Evolutionary conservation across 805 yeast species (phyloP).

Genomic region (Pichia nakasei): DNA sequence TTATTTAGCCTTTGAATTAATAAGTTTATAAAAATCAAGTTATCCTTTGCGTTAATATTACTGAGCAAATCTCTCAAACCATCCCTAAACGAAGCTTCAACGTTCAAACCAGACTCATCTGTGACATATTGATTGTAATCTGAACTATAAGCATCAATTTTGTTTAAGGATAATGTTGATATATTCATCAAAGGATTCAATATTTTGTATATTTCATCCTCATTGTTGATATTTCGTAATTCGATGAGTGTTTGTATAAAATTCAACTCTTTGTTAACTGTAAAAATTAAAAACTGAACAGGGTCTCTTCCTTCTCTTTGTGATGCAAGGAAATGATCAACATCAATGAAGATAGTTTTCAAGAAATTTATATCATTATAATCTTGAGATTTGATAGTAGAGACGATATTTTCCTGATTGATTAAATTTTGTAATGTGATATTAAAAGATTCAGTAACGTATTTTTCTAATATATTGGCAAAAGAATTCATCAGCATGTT

Average conservation of each 20-base stretch:
- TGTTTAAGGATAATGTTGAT: constrained; percentile 34
- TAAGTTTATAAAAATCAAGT: constrained; percentile 19
- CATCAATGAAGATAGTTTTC: constrained; percentile 14
- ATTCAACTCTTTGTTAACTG: constrained; percentile 25
- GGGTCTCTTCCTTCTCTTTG: constrained; percentile 21
- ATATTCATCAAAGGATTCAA: constrained; percentile 28
- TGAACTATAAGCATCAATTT: constrained; percentile 39
- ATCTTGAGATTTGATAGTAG: neutral
- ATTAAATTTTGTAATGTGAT: constrained; percentile 15
- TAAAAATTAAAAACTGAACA: constrained; percentile 11
- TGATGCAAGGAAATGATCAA: constrained; percentile 11
- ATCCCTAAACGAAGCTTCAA: constrained; percentile 49
- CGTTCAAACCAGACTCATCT: constrained; percentile 61
- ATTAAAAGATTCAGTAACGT: constrained; percentile 8
- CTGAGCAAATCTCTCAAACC: constrained; percentile 49
- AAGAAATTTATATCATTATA: neutral
- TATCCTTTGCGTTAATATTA: constrained; percentile 37
- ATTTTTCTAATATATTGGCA: constrained; percentile 13
- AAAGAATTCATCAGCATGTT: constrained; percentile 20
- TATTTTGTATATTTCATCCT: constrained; percentile 15
- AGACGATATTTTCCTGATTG: neutral
- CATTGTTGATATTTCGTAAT: constrained; percentile 10
- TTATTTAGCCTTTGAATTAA: constrained; percentile 13
- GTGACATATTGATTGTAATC: constrained; percentile 68
- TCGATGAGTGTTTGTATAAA: constrained; percentile 23